phyloP scores from a whole-genome alignment of 768 basidiomycete species.

The Agaricus bisporus region DNA sequence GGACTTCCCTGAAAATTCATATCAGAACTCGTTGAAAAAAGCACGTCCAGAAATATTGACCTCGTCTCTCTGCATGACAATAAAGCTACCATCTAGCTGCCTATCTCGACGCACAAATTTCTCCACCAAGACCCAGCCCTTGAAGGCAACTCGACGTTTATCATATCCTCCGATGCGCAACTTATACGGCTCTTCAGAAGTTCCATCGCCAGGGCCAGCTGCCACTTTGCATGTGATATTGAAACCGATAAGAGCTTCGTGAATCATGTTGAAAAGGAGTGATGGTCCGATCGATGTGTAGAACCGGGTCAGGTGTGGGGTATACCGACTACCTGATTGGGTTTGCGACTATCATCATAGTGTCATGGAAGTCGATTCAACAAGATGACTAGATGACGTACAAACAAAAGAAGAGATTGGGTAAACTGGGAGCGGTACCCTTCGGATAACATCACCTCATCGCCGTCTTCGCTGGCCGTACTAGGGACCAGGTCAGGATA shows the following conservation, averaged over 20 bases:
- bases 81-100: constrained; percentile 53
- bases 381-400: constrained; percentile 31
- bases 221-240: constrained; percentile 43
- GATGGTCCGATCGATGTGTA: constrained; percentile 56
- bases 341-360: constrained; percentile 63
- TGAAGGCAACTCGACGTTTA: constrained; percentile 53
- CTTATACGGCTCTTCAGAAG: constrained; percentile 16
- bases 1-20: constrained; percentile 11
- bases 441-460: constrained; percentile 53
- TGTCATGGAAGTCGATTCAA: background rate
- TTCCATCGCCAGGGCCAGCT: background rate
- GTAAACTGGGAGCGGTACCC: constrained; percentile 68
- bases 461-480: constrained; percentile 46
- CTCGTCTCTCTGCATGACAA: constrained; percentile 63
- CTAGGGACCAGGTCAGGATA: constrained; percentile 6
- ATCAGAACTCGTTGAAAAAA: constrained; percentile 43
- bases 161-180: constrained; percentile 70
- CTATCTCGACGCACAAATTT: constrained; percentile 35
- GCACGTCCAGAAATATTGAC: constrained; percentile 23
- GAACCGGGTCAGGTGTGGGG: constrained; percentile 75
- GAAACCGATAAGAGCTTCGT: constrained; percentile 42
- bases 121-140: constrained; percentile 74
- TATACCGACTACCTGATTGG: constrained; percentile 65
- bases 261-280: constrained; percentile 46
- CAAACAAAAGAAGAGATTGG: constrained; percentile 78